phyloP scores from a whole-genome alignment of 139 green algal genomes.

The Astrephomene gubernaculifera region DNA sequence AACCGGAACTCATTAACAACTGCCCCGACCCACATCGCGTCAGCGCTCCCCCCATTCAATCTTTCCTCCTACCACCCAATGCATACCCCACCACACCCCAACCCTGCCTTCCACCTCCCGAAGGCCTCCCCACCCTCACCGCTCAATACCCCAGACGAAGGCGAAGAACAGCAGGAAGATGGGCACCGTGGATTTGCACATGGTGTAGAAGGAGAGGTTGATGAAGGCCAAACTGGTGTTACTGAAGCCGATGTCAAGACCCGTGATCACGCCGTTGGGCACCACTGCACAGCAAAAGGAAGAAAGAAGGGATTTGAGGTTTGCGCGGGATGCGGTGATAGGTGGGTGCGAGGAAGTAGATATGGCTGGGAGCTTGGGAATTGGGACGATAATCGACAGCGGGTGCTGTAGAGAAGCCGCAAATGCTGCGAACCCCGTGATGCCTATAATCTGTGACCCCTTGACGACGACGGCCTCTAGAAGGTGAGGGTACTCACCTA shows the following conservation, averaged over 20 bases:
- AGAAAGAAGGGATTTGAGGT: slow-evolving; percentile 2
- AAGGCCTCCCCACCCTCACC: too few species aligned
- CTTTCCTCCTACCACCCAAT: too few species aligned
- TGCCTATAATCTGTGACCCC: not conserved
- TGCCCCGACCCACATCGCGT: too few species aligned
- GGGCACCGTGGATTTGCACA: slow-evolving; percentile 94
- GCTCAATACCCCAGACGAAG: slow-evolving; percentile 91
- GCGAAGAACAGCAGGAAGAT: slow-evolving; percentile 95
- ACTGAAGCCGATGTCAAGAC: slow-evolving; percentile 93
- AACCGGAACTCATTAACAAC: too few species aligned
- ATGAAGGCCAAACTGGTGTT: slow-evolving; percentile 93
- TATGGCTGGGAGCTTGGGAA: not conserved
- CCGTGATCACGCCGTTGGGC: slow-evolving; percentile 90
- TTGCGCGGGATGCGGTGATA: not conserved
- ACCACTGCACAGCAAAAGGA: slow-evolving; percentile 69
- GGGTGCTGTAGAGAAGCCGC: too few species aligned
- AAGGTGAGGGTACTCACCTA: slow-evolving; percentile 53
- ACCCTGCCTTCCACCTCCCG: too few species aligned
- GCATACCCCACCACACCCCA: too few species aligned
- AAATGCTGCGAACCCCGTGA: too few species aligned
- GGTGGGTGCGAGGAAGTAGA: too few species aligned
- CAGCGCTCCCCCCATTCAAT: too few species aligned
- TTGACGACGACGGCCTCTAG: not conserved
- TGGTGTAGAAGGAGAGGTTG: slow-evolving; percentile 95
- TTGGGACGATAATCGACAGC: not conserved